Evolutionary conservation across 306 rosid genomes (phyloP), one percentile per base, ranked within the genome.

Genomic region (Acacia acuminata): DNA sequence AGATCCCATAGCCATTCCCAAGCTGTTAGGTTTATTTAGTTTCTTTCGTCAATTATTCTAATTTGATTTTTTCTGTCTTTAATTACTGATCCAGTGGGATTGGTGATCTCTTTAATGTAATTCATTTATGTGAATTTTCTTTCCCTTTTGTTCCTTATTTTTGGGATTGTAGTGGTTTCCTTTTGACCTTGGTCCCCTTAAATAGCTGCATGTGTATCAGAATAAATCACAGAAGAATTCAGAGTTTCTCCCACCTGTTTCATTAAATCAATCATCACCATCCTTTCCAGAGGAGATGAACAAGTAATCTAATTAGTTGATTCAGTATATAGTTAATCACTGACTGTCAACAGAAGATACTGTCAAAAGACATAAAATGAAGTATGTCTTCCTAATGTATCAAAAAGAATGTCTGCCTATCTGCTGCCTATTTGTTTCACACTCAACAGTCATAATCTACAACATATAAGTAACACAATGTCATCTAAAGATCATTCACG

Each of bases 281-380:
- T 55, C 42, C 71, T 34, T 75, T 82, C 63, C 77, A 44, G 34
- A 44, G 24, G 47, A 77, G 61, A 4, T 34, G 38, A 69, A 60
- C 27, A 48, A 50, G 43, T 12, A 70, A 70, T 16, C 27, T 61
- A 45, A 73, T 45, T 44, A 47, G 45, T 47, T 55, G 65, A 55
- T 69, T 55, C 45, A 30, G 22, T 68, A 67, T 76, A 76, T 76
- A 22, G 72, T 56, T 58, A 55, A 70, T 64, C 67, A 34, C 51
- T 43, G 45, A 55, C 43, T 38, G 72, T 47, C 42, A 75, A 43
- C 32, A 36, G 61, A n/a, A 66, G 63, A 30, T 25, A 67, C 12
- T 56, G 48, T 5, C 40, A 65, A 15, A 38, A 30, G 71, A 27
- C 36, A 16, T 36, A 64, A 64, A 64, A 64, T 65, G 70, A 65